Percentiles rank a stretch among this genome's conserved stretches.
Conservation (phyloP, 768 basidiomycete species). For the Leccinellum luteum region DNA sequence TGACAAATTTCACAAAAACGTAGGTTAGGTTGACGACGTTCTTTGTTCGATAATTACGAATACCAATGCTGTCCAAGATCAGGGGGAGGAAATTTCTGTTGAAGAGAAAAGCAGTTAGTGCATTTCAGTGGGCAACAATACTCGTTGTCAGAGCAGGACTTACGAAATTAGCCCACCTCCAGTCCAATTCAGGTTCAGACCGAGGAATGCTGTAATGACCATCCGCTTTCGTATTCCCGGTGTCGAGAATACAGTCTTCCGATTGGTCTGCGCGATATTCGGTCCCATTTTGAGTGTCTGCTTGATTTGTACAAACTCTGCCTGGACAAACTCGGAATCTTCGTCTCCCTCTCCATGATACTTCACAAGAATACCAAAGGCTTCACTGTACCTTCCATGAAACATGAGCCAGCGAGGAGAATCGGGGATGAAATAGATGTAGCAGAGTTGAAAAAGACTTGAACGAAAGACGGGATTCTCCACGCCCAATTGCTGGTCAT, state of each 20-base stretch:
- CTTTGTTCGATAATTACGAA: neutral
- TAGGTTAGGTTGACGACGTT: neutral
- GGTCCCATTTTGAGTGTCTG: neutral
- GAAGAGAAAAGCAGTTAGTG: neutral
- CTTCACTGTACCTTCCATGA: neutral
- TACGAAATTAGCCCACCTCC: neutral
- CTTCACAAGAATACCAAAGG: neutral
- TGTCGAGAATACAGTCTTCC: neutral
- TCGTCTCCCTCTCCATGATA: neutral
- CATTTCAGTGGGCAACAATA: neutral
- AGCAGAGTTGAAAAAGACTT: neutral
- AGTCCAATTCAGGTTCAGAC: neutral
- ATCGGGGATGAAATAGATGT: neutral
- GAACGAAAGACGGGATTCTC: neutral
- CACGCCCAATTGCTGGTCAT: neutral
- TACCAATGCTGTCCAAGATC: neutral
- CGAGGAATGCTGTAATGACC: neutral
- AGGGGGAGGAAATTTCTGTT: neutral
- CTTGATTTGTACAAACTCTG: neutral
- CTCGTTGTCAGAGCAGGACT: no score
- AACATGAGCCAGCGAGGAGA: neutral
- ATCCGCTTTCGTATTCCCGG: neutral
- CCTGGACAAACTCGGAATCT: neutral
- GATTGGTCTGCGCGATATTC: neutral
- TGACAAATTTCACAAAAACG: neutral